Evolutionary conservation across 2,329 filamentous ascomycete genomes (phyloP).

Genomic region (Aureobasidium zeae): DNA sequence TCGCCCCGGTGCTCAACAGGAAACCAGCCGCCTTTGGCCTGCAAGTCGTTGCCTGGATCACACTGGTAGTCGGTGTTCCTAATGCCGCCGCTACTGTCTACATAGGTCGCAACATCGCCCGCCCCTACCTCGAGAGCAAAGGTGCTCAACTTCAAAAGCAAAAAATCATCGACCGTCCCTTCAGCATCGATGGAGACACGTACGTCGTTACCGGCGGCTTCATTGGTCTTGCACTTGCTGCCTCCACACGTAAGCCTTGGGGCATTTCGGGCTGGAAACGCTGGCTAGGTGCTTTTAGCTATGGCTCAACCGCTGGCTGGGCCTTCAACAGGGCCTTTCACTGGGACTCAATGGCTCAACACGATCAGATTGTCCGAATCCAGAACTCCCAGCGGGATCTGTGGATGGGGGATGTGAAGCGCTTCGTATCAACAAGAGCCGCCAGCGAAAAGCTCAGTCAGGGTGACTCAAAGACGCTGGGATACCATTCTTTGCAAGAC

Average conservation of each 20-base stretch:
- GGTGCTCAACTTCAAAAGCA: conserved; percentile 12
- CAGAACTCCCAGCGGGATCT: conserved; percentile 1
- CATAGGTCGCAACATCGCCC: conserved; percentile 6
- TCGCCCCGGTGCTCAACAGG: conserved; percentile 7
- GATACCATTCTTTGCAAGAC: conserved; percentile 5
- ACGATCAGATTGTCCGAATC: neutral
- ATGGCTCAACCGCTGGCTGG: conserved; percentile 9
- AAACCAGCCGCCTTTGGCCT: conserved; percentile 5
- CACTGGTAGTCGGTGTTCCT: neutral
- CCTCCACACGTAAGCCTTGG: conserved; percentile 9
- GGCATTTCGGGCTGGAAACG: conserved; percentile 14
- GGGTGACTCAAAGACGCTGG: neutral
- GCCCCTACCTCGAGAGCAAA: conserved; percentile 16
- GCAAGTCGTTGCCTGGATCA: conserved; percentile 10
- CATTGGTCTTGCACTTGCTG: conserved; percentile 6
- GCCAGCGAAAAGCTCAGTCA: neutral
- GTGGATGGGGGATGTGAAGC: conserved; percentile 9
- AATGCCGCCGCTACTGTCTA: neutral
- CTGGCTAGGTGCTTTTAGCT: conserved; percentile 13
- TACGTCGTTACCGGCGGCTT: conserved; percentile 14
- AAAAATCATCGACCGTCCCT: conserved; percentile 15
- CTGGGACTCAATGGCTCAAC: neutral
- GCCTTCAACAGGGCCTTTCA: conserved; percentile 6
- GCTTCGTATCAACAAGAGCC: neutral
- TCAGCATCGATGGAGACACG: conserved; percentile 17